Percentiles rank a stretch among this genome's conserved stretches.
Conservation (phyloP, 306 rosid genomes). For the Rubus parviflorus region DNA sequence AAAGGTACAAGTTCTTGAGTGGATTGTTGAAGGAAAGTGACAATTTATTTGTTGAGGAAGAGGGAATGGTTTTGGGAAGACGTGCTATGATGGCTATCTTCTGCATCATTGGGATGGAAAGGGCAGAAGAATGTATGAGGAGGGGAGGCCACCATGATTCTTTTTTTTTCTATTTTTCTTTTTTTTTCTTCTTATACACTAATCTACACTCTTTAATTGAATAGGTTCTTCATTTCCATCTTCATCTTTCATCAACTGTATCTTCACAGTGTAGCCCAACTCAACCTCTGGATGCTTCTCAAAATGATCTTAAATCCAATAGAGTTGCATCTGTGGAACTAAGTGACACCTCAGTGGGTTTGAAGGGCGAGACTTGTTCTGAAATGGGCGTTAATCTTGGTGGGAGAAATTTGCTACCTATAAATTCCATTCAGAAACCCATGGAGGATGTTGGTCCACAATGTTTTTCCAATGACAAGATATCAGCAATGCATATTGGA, state of each 20-base stretch:
- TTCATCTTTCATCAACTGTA: slow-evolving; percentile 63
- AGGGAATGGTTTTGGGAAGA: neutral
- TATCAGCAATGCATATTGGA: slow-evolving; percentile 31
- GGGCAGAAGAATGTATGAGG: neutral
- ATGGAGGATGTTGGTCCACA: slow-evolving; percentile 28
- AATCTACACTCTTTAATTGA: slow-evolving; percentile 20
- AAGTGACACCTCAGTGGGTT: slow-evolving; percentile 36
- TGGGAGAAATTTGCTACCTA: slow-evolving; percentile 34
- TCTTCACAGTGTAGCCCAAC: slow-evolving; percentile 40
- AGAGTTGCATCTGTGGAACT: slow-evolving; percentile 33
- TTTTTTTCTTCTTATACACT: neutral
- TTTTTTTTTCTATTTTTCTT: neutral
- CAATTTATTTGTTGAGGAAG: neutral
- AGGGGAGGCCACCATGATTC: neutral
- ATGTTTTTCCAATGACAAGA: slow-evolving; percentile 33
- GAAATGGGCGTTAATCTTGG: slow-evolving; percentile 12
- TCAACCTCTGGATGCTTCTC: slow-evolving; percentile 48
- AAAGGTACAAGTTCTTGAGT: neutral
- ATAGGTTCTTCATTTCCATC: slow-evolving; percentile 66
- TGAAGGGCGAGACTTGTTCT: slow-evolving; percentile 35
- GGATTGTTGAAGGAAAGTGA: neutral
- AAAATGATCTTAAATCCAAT: slow-evolving; percentile 29
- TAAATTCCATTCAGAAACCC: slow-evolving; percentile 31
- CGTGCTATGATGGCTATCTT: neutral
- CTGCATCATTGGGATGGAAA: neutral